Percentiles rank a stretch among this genome's conserved stretches.
Evolutionary conservation across 2,329 filamentous ascomycete species (phyloP).

Genomic region (Venturia nashicola): DNA sequence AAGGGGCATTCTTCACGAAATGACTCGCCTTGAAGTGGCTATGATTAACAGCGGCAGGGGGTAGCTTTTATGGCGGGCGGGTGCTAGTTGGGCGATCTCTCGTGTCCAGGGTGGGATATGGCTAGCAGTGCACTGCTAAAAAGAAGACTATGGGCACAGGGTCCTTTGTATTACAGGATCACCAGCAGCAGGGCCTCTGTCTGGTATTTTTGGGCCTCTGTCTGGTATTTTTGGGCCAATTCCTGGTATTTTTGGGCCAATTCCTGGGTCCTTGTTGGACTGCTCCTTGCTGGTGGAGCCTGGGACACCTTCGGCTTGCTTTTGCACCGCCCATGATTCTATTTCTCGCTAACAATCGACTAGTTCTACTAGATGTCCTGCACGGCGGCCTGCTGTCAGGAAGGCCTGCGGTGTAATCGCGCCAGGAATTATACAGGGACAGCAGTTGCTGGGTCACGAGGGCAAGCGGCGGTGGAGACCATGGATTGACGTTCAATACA

Average conservation of each 20-base stretch:
- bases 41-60: neutral
- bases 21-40: neutral
- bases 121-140: no score
- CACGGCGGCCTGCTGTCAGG: neutral
- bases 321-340: neutral
- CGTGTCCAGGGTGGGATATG: no score
- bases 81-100: neutral
- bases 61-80: neutral
- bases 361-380: no score
- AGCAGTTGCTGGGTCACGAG: neutral
- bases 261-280: no score
- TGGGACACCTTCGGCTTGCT: neutral
- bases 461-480: neutral
- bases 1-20: neutral
- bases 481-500: no score
- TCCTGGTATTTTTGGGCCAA: neutral
- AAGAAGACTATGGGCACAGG: neutral
- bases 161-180: neutral
- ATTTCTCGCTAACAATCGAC: neutral
- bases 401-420: neutral
- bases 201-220: no score
- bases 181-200: neutral
- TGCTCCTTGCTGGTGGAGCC: neutral
- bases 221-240: no score
- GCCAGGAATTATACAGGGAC: neutral